Base-by-base conservation (phyloP, 306 rosid genomes). In the Dalbergia cochinchinensis region DNA sequence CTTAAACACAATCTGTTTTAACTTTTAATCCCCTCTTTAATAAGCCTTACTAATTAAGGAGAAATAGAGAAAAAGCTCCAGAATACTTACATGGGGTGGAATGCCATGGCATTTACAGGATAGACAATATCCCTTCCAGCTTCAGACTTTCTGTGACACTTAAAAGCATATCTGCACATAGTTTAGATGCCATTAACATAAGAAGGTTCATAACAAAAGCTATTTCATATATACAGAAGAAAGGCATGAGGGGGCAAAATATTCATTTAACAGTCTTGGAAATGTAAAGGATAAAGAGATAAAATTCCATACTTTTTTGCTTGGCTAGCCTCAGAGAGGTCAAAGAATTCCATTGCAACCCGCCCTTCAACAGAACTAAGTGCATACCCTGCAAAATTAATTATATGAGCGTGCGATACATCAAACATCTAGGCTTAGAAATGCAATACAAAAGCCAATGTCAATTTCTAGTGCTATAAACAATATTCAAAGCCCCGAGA, bases 291-390 rank as follows among this genome's bases (percentile, higher is more conserved):
- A 74, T n/a, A 76, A n/a, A 41, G 31, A 45, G 6, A 83, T n/a
- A 6, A 19, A 54, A 54, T 15, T 34, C 18, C 65, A 8, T 87
- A 93, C 99, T 96, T 96, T 87, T 96, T 96, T 47, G 96, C 87
- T 85, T 96, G 99, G 79, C 97, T 91, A 50, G 97, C 81, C 76
- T 96, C 99, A 4, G 99, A 93, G 72, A 90, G 96, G 85, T 93
- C 99, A 81, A 93, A 96, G 84, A 93, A 96, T 65, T 96, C 99
- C 99, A 96, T 96, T 12, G 99, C 97, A 68, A 96, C 96, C 61
- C 97, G 86, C 47, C 98, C 99, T 96, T 96, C 99, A 67, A 96
- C 99, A 41, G 99, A 96, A 86, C 99, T 96, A 69, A 96, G 99
- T 33, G 99, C 98, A 86, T 96, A 96, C 55, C 99, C 99, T 95